Evolutionary conservation across 768 basidiomycete genomes (phyloP).

Genomic region (Lactarius tabidus): DNA sequence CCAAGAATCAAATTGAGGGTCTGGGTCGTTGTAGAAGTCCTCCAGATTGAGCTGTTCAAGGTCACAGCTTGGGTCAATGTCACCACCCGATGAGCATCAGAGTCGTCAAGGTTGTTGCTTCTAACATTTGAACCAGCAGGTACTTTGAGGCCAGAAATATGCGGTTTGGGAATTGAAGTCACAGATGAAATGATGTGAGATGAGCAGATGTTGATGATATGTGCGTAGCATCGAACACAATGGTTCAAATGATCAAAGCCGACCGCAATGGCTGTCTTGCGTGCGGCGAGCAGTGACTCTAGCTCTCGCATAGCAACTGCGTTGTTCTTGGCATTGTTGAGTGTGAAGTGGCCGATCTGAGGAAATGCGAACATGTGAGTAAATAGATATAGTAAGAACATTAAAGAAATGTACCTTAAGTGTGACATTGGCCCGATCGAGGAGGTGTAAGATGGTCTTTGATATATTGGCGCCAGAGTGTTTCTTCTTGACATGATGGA

Average conservation of each 20-base stretch:
- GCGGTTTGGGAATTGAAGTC: too few relatives aligned
- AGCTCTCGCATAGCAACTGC: neutral
- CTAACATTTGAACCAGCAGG: too few relatives aligned
- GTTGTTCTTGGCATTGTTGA: neutral
- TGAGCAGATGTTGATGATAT: neutral
- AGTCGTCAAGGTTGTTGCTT: too few relatives aligned
- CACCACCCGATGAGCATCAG: too few relatives aligned
- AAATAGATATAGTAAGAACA: neutral
- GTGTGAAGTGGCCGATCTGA: neutral
- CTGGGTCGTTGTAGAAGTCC: neutral
- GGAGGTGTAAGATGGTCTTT: neutral
- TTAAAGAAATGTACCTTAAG: neutral
- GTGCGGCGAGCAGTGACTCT: neutral
- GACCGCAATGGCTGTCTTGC: neutral
- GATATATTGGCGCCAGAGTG: neutral
- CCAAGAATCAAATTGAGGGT: too few relatives aligned
- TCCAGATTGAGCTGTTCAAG: too few relatives aligned
- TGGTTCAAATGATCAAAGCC: neutral
- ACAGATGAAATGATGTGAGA: neutral
- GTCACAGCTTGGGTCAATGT: neutral
- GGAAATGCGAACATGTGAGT: neutral
- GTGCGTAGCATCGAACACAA: neutral
- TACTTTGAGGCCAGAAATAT: too few relatives aligned
- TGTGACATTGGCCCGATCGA: neutral
- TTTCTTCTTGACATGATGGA: neutral